A percentile compares a stretch with the other conserved stretches of the same genome.
phyloP scores from a whole-genome alignment of 2,329 filamentous ascomycete species.

The Setomelanomma holmii region DNA sequence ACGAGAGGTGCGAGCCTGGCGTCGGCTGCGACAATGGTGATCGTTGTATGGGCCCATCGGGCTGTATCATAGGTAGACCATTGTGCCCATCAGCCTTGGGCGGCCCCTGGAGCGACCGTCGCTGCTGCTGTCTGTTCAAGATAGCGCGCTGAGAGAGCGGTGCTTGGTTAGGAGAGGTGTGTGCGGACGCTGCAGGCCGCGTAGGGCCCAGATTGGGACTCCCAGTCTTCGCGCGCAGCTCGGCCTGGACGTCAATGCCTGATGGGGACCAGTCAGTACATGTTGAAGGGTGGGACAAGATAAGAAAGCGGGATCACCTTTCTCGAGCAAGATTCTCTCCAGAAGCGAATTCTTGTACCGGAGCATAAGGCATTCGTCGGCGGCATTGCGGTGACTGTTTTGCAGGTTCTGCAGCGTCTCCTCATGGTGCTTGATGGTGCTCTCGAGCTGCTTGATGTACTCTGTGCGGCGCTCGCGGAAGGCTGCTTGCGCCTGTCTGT shows the following conservation, averaged over 20 bases:
- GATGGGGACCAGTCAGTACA: constrained; percentile 27
- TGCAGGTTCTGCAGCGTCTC: constrained; percentile 91
- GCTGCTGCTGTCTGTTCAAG: constrained; percentile 77
- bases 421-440: constrained; percentile 96
- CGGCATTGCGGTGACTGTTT: constrained; percentile 90
- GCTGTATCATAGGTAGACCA: constrained; percentile 51
- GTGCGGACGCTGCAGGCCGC: constrained; percentile 63
- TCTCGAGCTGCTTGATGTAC: constrained; percentile 99
- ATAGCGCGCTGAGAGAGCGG: constrained; percentile 82
- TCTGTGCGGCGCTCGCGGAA: constrained; percentile 96
- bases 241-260: constrained; percentile 97
- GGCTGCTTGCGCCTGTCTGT: constrained; percentile 94
- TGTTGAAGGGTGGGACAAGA: constrained; percentile 3
- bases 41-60: constrained; percentile 55
- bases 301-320: constrained; percentile 65
- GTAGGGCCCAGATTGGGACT: constrained; percentile 80
- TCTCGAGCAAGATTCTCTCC: constrained; percentile 93
- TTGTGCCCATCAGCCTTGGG: constrained; percentile 68
- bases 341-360: constrained; percentile 98
- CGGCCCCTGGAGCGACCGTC: constrained; percentile 76
- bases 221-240: constrained; percentile 89
- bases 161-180: constrained; percentile 58
- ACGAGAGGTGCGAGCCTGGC: constrained; percentile 78
- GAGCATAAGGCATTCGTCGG: constrained; percentile 97
- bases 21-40: constrained; percentile 82